phyloP scores from a whole-genome alignment of 2,329 filamentous ascomycete species.

The Allantophomopsis lycopodina region DNA sequence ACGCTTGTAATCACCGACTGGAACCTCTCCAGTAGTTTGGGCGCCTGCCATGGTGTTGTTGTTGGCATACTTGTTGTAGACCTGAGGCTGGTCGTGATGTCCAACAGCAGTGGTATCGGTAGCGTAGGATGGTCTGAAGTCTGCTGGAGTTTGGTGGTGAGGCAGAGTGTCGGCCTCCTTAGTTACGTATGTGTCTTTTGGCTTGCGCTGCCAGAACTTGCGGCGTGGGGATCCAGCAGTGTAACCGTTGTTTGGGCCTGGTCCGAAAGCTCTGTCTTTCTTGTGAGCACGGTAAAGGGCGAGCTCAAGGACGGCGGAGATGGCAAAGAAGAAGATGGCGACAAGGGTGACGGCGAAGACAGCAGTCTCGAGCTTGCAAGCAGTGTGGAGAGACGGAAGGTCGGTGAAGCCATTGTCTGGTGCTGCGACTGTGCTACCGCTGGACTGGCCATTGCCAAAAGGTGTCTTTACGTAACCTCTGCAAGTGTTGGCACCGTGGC shows the following conservation, averaged over 20 bases:
- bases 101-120: constrained; percentile 15
- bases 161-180: constrained; percentile 20
- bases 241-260: constrained; percentile 52
- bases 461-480: constrained; percentile 48
- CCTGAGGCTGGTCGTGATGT: constrained; percentile 1
- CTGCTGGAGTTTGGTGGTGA: constrained; percentile 22
- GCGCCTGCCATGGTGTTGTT: no score
- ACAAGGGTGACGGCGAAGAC: constrained; percentile 68
- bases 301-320: constrained; percentile 57
- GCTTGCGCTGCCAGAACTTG: constrained; percentile 17
- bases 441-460: constrained; percentile 49
- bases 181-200: constrained; percentile 7
- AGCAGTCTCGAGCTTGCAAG: constrained; percentile 66
- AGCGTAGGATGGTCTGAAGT: constrained; percentile 15
- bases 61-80: background rate
- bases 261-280: constrained; percentile 61
- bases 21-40: no score
- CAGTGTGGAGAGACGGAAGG: constrained; percentile 32
- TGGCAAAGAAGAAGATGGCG: constrained; percentile 60
- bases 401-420: constrained; percentile 26
- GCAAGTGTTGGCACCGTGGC: constrained; percentile 55
- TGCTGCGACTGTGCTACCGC: constrained; percentile 31
- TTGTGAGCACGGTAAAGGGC: constrained; percentile 57
- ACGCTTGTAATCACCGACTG: no score
- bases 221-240: constrained; percentile 38